Conservation (phyloP, 495 filamentous ascomycete species). For the Podospora didyma region DNA sequence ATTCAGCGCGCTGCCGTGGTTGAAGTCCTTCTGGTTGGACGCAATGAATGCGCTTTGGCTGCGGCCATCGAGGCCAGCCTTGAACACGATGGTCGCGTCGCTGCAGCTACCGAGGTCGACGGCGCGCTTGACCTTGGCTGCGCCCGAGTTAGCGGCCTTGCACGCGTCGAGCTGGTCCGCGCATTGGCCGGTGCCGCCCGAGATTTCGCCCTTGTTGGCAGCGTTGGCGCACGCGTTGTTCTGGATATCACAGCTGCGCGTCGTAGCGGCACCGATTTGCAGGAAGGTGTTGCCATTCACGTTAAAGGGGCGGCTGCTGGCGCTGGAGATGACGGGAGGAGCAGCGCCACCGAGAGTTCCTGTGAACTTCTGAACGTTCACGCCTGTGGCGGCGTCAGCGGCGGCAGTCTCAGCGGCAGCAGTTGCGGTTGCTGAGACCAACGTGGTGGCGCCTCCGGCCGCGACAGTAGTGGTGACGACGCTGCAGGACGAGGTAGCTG, state of each 20-base stretch:
- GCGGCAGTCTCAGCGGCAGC: slow-evolving; percentile 15
- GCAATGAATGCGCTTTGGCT: slow-evolving; percentile 48
- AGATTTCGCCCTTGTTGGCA: slow-evolving; percentile 41
- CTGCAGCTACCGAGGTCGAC: slow-evolving; percentile 46
- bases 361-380: slow-evolving; percentile 53
- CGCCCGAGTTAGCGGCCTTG: slow-evolving; percentile 25
- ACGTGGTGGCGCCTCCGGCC: slow-evolving; percentile 34
- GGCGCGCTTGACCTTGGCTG: slow-evolving; percentile 11
- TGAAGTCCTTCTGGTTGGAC: slow-evolving; percentile 49
- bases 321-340: slow-evolving; percentile 41
- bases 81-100: slow-evolving; percentile 52
- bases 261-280: slow-evolving; percentile 42
- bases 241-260: slow-evolving; percentile 50
- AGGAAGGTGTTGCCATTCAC: slow-evolving; percentile 51
- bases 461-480: slow-evolving; percentile 7
- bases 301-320: slow-evolving; percentile 46
- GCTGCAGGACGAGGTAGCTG: background rate
- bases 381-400: slow-evolving; percentile 10
- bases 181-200: slow-evolving; percentile 40
- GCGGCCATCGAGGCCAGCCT: slow-evolving; percentile 46
- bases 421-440: background rate
- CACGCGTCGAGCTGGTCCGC: slow-evolving; percentile 41
- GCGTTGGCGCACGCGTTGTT: slow-evolving; percentile 53
- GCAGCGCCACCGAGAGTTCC: slow-evolving; percentile 49
- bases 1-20: slow-evolving; percentile 53